phyloP scores from a whole-genome alignment of 805 yeast genomes.

The Yarrowia deformans region DNA sequence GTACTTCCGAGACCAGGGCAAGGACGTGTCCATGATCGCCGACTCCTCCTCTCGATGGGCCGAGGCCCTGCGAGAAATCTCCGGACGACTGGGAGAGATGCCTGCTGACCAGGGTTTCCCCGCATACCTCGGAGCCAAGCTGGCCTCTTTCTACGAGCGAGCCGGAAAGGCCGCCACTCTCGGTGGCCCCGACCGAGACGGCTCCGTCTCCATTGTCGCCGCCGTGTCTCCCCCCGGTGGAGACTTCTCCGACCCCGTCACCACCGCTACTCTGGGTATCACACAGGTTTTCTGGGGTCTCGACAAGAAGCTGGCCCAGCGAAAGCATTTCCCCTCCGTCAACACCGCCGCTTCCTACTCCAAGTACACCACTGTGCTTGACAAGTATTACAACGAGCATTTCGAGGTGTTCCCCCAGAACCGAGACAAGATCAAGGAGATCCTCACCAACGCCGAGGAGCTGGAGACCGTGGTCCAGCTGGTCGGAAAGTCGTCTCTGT shows the following conservation, averaged over 20 bases:
- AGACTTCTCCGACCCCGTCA: slow-evolving; percentile 99
- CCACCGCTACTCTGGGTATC: slow-evolving; percentile 97
- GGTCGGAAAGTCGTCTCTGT: slow-evolving; percentile 97
- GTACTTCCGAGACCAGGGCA: slow-evolving; percentile 99
- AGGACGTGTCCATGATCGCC: slow-evolving; percentile 98
- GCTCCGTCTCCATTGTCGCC: slow-evolving; percentile 99
- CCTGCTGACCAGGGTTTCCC: slow-evolving; percentile 99
- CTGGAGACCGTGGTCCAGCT: slow-evolving; percentile 98
- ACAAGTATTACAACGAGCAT: slow-evolving; percentile 81
- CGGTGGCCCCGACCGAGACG: slow-evolving; percentile 95
- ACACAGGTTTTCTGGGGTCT: slow-evolving; percentile 99
- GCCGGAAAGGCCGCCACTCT: slow-evolving; percentile 96
- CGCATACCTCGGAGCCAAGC: slow-evolving; percentile 97
- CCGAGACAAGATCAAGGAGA: slow-evolving; percentile 93
- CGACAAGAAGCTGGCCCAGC: slow-evolving; percentile 98
- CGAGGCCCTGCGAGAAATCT: slow-evolving; percentile 98
- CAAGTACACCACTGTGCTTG: slow-evolving; percentile 87
- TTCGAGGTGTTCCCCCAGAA: slow-evolving; percentile 90
- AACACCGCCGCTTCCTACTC: slow-evolving; percentile 97
- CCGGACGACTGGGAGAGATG: slow-evolving; percentile 99
- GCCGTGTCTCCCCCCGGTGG: slow-evolving; percentile 99
- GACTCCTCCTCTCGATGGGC: slow-evolving; percentile 99
- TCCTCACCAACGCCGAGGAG: slow-evolving; percentile 95
- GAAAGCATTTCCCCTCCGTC: slow-evolving; percentile 99
- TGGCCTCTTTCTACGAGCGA: slow-evolving; percentile 99